Conservation (phyloP, 345 rosid species). For the Aegle marmelos region DNA sequence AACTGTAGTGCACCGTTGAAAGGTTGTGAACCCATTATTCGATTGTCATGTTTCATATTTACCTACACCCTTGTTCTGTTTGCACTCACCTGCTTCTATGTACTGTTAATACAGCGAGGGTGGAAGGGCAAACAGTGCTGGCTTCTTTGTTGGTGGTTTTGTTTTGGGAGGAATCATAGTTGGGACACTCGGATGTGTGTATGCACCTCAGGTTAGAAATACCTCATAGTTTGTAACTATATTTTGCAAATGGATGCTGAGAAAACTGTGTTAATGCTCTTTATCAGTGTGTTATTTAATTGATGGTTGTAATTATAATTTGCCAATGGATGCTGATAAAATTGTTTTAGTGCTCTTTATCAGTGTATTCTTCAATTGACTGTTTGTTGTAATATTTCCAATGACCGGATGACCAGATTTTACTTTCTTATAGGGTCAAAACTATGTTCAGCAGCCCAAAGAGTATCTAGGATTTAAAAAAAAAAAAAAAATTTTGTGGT, state of each 20-base stretch:
- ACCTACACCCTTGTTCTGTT: background rate
- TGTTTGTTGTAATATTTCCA: background rate
- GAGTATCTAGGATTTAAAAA: background rate
- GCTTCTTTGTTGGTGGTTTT: constrained; percentile 84
- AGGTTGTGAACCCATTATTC: background rate
- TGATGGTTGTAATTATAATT: no score
- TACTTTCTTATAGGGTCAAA: background rate
- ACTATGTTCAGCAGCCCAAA: background rate
- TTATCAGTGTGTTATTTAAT: background rate
- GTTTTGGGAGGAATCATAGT: constrained; percentile 84
- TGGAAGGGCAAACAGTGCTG: constrained; percentile 50
- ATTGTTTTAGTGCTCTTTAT: no score
- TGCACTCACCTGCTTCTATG: background rate
- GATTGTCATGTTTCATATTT: background rate
- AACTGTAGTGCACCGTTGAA: background rate
- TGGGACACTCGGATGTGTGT: constrained; percentile 94
- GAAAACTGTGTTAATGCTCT: background rate
- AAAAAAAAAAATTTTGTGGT: background rate
- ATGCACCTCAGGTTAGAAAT: constrained; percentile 79
- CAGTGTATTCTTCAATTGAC: no score
- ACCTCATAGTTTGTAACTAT: background rate
- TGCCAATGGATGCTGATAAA: background rate
- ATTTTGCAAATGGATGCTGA: constrained; percentile 15
- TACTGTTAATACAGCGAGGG: constrained; percentile 50
- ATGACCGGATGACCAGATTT: background rate